Conservation (phyloP, 345 rosid genomes). For the Mercurialis annua region DNA sequence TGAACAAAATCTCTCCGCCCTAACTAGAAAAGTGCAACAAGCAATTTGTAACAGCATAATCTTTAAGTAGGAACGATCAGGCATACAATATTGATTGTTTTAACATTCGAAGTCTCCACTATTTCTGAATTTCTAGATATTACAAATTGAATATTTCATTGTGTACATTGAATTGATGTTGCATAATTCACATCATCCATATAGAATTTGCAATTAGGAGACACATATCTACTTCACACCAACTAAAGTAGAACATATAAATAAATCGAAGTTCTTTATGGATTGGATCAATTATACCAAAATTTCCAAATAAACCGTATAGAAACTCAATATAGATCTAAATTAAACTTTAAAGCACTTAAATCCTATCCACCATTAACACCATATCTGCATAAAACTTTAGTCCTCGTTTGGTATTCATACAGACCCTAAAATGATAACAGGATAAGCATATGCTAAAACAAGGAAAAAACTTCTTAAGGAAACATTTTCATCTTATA, state of each 20-base stretch:
- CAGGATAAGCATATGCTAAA: not conserved
- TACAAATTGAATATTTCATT: not conserved
- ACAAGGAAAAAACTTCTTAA: not conserved
- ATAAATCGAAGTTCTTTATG: not conserved
- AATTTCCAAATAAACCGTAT: not conserved
- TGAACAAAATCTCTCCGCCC: not conserved
- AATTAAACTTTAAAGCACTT: not conserved
- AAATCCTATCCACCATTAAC: not conserved
- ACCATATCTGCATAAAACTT: not conserved
- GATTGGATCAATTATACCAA: not conserved
- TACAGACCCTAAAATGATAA: not conserved
- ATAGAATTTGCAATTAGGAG: not conserved
- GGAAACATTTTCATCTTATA: not conserved
- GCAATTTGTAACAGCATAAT: not conserved
- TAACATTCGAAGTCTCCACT: too few species aligned
- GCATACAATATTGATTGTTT: not conserved
- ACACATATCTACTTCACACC: not conserved
- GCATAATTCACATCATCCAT: not conserved
- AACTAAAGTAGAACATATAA: not conserved
- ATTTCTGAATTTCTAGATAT: not conserved
- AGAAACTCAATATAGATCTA: not conserved
- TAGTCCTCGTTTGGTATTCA: not conserved
- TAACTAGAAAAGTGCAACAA: not conserved
- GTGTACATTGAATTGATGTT: not conserved
- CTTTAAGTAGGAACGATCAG: not conserved